Percentiles rank a stretch among this genome's conserved stretches.
Conservation (phyloP, 768 basidiomycete species). For the Auricularia sp. region DNA sequence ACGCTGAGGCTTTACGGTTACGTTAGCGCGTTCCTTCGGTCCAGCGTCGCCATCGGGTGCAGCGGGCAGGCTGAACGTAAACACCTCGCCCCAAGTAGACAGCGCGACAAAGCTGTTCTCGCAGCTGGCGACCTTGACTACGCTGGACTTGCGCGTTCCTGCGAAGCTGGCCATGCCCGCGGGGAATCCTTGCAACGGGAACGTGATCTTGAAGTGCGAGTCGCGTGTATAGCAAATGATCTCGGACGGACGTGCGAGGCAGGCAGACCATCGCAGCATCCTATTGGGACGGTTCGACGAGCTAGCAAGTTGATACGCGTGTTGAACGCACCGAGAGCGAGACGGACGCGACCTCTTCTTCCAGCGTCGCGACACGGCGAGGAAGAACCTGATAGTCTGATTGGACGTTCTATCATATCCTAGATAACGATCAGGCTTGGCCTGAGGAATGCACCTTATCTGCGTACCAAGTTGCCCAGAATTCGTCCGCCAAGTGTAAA, state of each 20-base stretch:
- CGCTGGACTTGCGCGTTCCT: slow-evolving; percentile 71
- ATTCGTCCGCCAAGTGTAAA: slow-evolving; percentile 92
- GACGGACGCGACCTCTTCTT: slow-evolving; percentile 58
- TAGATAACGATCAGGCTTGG: no score
- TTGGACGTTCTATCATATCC: slow-evolving; percentile 58
- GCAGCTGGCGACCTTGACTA: slow-evolving; percentile 69
- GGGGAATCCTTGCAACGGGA: slow-evolving; percentile 70
- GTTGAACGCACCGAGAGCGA: slow-evolving; percentile 61
- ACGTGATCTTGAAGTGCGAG: slow-evolving; percentile 64
- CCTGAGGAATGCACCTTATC: no score
- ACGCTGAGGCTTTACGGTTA: slow-evolving; percentile 66
- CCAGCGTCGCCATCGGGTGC: slow-evolving; percentile 15
- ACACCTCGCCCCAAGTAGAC: slow-evolving; percentile 83
- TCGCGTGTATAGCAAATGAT: slow-evolving; percentile 80
- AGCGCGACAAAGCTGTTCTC: slow-evolving; percentile 78
- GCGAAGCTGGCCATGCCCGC: slow-evolving; percentile 61
- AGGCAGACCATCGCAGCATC: slow-evolving; percentile 80
- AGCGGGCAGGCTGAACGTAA: slow-evolving; percentile 51
- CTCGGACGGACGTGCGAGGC: slow-evolving; percentile 63
- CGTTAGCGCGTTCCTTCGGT: slow-evolving; percentile 23
- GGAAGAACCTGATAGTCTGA: slow-evolving; percentile 71
- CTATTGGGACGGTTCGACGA: no score
- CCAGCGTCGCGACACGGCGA: slow-evolving; percentile 69
- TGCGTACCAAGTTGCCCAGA: slow-evolving; percentile 63
- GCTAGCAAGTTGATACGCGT: no score